Base-by-base conservation (phyloP, 352 stramenopile species). In the Proteromonas lacertae region DNA sequence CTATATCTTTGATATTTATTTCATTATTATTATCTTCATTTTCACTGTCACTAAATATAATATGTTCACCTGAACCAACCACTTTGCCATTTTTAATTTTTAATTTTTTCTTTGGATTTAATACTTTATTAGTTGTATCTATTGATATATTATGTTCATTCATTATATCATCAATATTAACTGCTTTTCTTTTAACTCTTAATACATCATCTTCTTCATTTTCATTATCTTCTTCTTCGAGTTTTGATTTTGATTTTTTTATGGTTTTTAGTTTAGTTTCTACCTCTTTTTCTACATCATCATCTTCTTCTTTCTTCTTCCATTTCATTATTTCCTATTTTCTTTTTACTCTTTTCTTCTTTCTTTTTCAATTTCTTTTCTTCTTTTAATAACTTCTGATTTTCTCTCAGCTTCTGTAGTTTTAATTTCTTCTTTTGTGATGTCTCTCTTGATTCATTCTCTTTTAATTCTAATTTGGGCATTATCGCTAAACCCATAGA, bases 381-480 rank as follows among this genome's bases (percentile, higher is more conserved):
- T 40, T 82, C 53, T 51, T 91, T 89, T 48, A 92, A 77, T 4
- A 66, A 62, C 47, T 88, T 84, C 44, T 96, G 94, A 52, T 94
- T 83, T 30, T 93, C 77, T 47, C 94, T 94, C 6, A 96, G 64
- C 52, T 79, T 64, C 48, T 89, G 61, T 14, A 98, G 52, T 48
- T 89, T 91, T 24, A 73, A 68, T 56, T 92, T 92, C 2, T 84
- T 66, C 52, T 95, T 93, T 53, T 96, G 96, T 19, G 52, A 51
- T 21, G 50, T 48, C 21, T 62, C 58, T 32, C 58, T 53, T 41
- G 38, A 46, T 14, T 62, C 54, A 9, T 53, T 46, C 40, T 69
- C 55, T 17, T 77, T 45, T 41, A 82, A 62, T 30, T 91, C 50
- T 40, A 93, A 90, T 29, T 69, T 61, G 2, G 81, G 84, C 25